Conservation (phyloP, 2,329 filamentous ascomycete genomes). For the Venturia nashicola region DNA sequence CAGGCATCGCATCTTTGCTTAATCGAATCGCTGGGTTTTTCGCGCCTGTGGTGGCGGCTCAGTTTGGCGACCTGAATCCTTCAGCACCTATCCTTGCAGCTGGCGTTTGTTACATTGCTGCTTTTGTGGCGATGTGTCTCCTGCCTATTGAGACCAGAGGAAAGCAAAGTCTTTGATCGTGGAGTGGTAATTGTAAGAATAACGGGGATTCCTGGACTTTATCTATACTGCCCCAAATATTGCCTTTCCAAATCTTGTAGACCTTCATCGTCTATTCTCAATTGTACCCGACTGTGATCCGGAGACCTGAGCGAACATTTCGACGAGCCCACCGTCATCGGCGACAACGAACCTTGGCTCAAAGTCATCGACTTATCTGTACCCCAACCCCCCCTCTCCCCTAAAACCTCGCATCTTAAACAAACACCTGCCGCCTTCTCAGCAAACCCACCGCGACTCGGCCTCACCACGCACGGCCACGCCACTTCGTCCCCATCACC, state of each 20-base stretch:
- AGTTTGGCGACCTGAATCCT: conserved; percentile 25
- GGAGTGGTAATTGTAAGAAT: no score
- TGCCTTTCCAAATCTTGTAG: not conserved
- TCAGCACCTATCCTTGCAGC: conserved; percentile 31
- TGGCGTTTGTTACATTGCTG: conserved; percentile 30
- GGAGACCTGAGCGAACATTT: not conserved
- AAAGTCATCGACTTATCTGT: not conserved
- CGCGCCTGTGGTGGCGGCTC: conserved; percentile 53
- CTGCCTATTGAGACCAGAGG: conserved; percentile 32
- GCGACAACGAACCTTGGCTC: not conserved
- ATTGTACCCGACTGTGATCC: not conserved
- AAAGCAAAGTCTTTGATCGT: conserved; percentile 26
- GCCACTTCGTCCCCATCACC: not conserved
- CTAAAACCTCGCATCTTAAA: not conserved
- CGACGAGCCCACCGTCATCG: not conserved
- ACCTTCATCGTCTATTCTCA: not conserved
- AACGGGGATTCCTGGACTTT: not conserved
- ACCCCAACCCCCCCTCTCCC: not conserved
- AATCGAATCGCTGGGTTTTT: conserved; percentile 56
- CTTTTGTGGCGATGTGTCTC: conserved; percentile 28
- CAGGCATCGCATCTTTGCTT: conserved; percentile 58
- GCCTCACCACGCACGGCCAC: not conserved
- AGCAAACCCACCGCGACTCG: not conserved
- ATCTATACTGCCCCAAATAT: not conserved
- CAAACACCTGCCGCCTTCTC: not conserved